Base-by-base conservation (phyloP, 2,329 filamentous ascomycete species). In the Thermothelomyces thermophilus region DNA sequence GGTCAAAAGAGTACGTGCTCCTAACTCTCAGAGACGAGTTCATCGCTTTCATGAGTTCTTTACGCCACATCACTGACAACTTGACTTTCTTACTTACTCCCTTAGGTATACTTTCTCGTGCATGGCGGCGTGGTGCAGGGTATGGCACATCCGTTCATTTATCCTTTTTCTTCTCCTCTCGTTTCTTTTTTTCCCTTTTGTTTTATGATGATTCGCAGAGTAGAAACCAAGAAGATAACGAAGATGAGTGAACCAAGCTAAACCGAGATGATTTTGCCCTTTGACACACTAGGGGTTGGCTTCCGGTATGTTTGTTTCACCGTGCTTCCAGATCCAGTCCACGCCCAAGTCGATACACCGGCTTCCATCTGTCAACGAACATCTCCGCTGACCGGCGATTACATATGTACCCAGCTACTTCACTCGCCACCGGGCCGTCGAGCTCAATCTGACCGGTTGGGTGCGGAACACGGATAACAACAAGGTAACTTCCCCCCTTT, bases 81-180 rank as follows among this genome's bases (percentile, higher is more conserved):
- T 7, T 22, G 8, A 14, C 14, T 17, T 13, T 5, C 20, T 20
- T 14, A 7, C 11, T 26, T 16, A 5, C 39, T 22, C 8, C 33
- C 16, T 7, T 7, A 36, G 79, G 67, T 83, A 28, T 80, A 79
- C 58, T 85, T 83, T 62, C 68, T 77, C 14, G 83, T 82, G 51
- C 80, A 86, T 59, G 84, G 84, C 59, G 84, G 84, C 13, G 57
- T 58, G 34, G 85, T 89, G 11, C 84, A 89, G 75, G 84, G 84
- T 83, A 68, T 69, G 57, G 28, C 46, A 7, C 30, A 17, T 36
- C 9, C 6, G 5, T 39, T 31, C 20, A 9, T 16, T 9, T n/a
- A n/a, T n/a, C n/a, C n/a, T n/a, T n/a, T n/a, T n/a, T n/a, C n/a
- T n/a, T n/a, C n/a, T n/a, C n/a, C n/a, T n/a, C n/a, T n/a, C n/a